A percentile compares a stretch with the other conserved stretches of the same genome.
These are phyloP conservation scores for Leishmania guyanensis DNA, from an alignment of 208 protist genomes.

Conservation along the genomic window DNA sequence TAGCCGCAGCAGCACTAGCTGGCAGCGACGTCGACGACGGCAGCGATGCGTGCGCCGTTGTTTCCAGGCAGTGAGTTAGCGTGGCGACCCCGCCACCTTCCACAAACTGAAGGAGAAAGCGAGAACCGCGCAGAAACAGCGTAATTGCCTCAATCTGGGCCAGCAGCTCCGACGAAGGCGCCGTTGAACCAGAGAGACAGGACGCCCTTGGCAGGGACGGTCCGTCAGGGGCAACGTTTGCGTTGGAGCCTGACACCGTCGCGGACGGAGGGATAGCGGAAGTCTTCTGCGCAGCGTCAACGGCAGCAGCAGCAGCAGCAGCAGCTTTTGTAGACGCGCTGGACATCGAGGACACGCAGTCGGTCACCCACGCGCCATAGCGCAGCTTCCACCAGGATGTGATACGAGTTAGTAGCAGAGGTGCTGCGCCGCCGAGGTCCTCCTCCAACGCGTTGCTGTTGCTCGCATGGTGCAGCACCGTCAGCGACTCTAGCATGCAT, in stretches of 20 bases:
- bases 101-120: conserved; percentile 78
- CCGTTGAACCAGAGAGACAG: not conserved
- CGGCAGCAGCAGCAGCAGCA: conserved; percentile 1
- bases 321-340: not conserved
- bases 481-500: conserved; percentile 70
- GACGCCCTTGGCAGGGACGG: not conserved
- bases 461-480: conserved; percentile 61
- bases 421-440: conserved; percentile 75
- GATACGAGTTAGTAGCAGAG: conserved; percentile 81
- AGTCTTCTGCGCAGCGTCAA: not conserved
- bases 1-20: not conserved
- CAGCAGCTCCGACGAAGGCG: conserved; percentile 37
- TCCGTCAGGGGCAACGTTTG: not conserved
- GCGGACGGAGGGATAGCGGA: not conserved
- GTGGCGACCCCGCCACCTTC: conserved; percentile 64
- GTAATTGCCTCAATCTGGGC: conserved; percentile 59
- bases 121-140: conserved; percentile 76
- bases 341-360: not conserved
- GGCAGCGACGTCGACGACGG: not conserved
- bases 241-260: not conserved
- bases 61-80: conserved; percentile 67
- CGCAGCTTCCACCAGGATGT: conserved; percentile 84
- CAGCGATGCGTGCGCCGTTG: not conserved
- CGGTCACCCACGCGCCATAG: conserved; percentile 40
- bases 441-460: conserved; percentile 63